These are phyloP conservation scores for Tricholoma flavovirens DNA, from an alignment of 768 basidiomycete species.

Conservation along the genomic window DNA sequence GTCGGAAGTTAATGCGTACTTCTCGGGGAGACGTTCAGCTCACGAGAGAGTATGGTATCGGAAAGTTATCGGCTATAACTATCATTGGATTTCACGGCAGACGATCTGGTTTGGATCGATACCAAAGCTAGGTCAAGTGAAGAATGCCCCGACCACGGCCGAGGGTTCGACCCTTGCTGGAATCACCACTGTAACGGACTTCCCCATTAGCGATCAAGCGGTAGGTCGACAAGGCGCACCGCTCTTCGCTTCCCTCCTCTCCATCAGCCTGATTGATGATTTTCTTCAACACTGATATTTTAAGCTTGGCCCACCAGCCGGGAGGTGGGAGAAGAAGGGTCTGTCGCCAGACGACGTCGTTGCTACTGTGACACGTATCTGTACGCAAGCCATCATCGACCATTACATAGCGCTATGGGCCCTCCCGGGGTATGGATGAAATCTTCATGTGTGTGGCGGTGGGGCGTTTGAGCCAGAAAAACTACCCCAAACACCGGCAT, in stretches of 20 bases:
- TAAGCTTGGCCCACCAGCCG: background rate
- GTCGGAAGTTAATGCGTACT: background rate
- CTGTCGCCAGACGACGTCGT: background rate
- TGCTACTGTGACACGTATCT: background rate
- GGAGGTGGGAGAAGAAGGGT: background rate
- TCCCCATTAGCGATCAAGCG: background rate
- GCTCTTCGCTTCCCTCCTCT: background rate
- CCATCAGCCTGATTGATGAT: background rate
- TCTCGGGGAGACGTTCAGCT: background rate
- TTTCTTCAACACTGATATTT: background rate
- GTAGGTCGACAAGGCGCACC: background rate
- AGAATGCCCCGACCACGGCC: background rate
- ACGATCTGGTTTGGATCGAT: background rate
- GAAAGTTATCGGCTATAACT: background rate
- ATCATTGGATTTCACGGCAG: background rate
- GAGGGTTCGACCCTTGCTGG: background rate
- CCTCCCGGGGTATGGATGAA: too few species aligned
- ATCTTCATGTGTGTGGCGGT: too few species aligned
- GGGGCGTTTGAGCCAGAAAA: too few species aligned
- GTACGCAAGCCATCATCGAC: background rate
- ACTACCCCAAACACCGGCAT: too few species aligned
- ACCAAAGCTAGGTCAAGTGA: background rate
- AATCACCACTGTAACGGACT: background rate
- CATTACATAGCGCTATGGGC: too few species aligned
- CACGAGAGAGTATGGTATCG: background rate